These are phyloP conservation scores for Fusarium heterosporum DNA, from an alignment of 2,329 filamentous ascomycete species.

Conservation along the genomic window DNA sequence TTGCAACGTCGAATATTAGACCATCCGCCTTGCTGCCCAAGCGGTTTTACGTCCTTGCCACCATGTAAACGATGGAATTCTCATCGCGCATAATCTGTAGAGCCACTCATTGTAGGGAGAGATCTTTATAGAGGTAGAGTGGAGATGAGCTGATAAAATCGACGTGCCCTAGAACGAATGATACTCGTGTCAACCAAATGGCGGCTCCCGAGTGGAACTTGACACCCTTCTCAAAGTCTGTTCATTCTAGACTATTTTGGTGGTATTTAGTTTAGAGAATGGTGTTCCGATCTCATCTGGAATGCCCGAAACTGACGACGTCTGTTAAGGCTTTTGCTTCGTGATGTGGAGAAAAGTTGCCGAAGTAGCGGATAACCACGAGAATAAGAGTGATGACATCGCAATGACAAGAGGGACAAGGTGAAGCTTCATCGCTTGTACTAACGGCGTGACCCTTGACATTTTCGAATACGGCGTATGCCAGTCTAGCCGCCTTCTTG, in stretches of 20 bases:
- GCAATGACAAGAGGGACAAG: not conserved
- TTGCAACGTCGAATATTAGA: not conserved
- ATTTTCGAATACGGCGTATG: not conserved
- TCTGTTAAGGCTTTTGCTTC: not conserved
- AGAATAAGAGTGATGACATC: not conserved
- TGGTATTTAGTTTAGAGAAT: constrained; percentile 5
- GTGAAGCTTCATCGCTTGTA: not conserved
- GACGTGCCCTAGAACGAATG: constrained; percentile 1
- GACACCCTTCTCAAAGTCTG: constrained; percentile 3
- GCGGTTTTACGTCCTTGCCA: constrained; percentile 10
- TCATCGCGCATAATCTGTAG: not conserved
- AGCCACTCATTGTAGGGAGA: not conserved
- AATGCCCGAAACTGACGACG: constrained; percentile 11
- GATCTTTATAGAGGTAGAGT: not conserved
- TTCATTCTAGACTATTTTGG: constrained; percentile 13
- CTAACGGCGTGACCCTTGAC: constrained; percentile 3
- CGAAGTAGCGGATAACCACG: not conserved
- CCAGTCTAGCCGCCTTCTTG: not conserved
- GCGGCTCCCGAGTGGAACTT: constrained; percentile 1
- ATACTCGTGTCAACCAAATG: constrained; percentile 13
- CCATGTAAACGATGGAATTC: constrained; percentile 1
- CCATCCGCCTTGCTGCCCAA: not conserved
- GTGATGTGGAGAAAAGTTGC: not conserved
- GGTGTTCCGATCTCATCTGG: constrained; percentile 1
- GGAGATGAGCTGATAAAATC: constrained; percentile 7